phyloP scores from a whole-genome alignment of 2,329 filamentous ascomycete species.

The Grosmannia clavigera region DNA sequence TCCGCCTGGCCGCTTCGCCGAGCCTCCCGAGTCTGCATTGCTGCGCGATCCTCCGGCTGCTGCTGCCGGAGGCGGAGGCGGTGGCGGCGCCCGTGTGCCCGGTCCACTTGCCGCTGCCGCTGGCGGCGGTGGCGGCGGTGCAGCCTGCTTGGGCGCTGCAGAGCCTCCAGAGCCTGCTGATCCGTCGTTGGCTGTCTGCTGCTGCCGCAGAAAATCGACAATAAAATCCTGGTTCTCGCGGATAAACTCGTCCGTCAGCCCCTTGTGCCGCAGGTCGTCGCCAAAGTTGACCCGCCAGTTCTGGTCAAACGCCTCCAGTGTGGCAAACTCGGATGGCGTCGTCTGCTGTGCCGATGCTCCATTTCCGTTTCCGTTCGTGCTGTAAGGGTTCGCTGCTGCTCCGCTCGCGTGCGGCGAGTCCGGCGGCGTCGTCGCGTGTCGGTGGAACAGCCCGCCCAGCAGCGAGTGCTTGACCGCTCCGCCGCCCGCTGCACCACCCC shows the following conservation, averaged over 20 bases:
- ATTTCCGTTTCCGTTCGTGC: conserved; percentile 27
- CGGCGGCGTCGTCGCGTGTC: conserved; percentile 46
- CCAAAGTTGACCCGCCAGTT: conserved; percentile 55
- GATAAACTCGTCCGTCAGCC: conserved; percentile 54
- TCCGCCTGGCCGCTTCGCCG: conserved; percentile 28
- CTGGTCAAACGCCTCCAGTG: conserved; percentile 52
- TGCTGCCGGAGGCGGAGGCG: conserved; percentile 25
- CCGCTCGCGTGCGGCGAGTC: conserved; percentile 34
- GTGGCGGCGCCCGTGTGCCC: conserved; percentile 23
- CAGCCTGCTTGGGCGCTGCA: neutral
- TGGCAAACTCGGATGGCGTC: conserved; percentile 43
- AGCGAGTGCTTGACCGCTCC: conserved; percentile 26
- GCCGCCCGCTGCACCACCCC: conserved; percentile 21
- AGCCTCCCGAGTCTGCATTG: conserved; percentile 20
- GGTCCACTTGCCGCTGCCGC: neutral
- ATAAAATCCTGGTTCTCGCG: conserved; percentile 58
- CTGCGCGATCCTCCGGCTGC: conserved; percentile 16
- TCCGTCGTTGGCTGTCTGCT: conserved; percentile 30
- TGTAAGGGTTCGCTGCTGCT: conserved; percentile 6
- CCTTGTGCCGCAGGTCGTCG: conserved; percentile 49
- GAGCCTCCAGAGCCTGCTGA: conserved; percentile 5
- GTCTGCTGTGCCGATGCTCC: conserved; percentile 13
- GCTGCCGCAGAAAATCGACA: conserved; percentile 48
- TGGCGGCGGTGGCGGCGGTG: conserved; percentile 27
- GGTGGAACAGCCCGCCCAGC: conserved; percentile 49